Base-by-base conservation (phyloP, 1,284 basidiomycete species). In the Trametes sp. region DNA sequence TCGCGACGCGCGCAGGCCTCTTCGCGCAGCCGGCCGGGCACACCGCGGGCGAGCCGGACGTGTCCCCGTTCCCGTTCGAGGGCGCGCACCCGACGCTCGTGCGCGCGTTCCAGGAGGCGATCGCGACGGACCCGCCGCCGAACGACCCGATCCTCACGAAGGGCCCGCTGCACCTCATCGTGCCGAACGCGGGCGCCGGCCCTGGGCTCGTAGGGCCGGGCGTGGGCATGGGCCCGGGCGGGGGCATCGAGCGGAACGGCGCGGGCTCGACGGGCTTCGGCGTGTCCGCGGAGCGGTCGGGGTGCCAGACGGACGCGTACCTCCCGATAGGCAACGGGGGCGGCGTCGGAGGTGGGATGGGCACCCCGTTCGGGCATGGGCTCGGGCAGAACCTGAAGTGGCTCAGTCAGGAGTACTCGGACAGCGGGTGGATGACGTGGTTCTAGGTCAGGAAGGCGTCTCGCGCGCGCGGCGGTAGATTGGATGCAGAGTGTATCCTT, bases 371-470 rank as follows among this genome's bases (percentile, higher is more conserved):
- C 21, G 48, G 55, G 26, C 54, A 45, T 23, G 54, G 51, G 57
- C 54, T 54, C 26, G 62, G 49, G 54, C 63, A 63, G 54, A 65
- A 62, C 56, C 54, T 68, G 38, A 66, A 66, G 59, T 64, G 64
- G 61, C 59, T 73, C 26, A 69, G 68, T 36, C 52, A 68, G 29
- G 73, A 73, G 54, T 74, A 73, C 54, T 67, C 66, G 53, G 74
- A 74, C 41, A 72, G 69, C 59, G 63, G 65, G 46, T 75, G 73
- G 72, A 74, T 75, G 74, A 72, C 69, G 58, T 75, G 73, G 73
- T 69, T 72, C 55, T 75, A 64, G 56, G 16, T n/a, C n/a, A n/a
- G n/a, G n/a, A n/a, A n/a, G n/a, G n/a, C n/a, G n/a, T n/a, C n/a
- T n/a, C n/a, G n/a, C n/a, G n/a, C n/a, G n/a, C n/a, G n/a, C n/a